phyloP scores from a whole-genome alignment of 768 basidiomycete species.

The Lactarius sp. region DNA sequence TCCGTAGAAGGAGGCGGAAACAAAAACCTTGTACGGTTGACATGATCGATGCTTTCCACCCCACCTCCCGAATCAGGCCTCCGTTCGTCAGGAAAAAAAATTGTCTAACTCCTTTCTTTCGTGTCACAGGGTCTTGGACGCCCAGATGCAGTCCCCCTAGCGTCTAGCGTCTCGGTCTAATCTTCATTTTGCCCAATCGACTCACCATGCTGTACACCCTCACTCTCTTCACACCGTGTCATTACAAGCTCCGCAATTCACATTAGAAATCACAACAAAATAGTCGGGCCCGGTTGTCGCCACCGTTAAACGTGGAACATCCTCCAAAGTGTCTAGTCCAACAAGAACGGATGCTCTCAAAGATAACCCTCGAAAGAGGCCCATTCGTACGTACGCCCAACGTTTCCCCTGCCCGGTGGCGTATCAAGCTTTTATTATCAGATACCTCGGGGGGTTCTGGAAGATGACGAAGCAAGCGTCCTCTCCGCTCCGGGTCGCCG shows the following conservation, averaged over 20 bases:
- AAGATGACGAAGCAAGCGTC: slow-evolving; percentile 16
- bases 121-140: background rate
- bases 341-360: background rate
- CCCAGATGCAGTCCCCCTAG: background rate
- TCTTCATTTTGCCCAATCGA: background rate
- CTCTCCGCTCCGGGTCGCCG: slow-evolving; percentile 1
- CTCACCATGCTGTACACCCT: slow-evolving; percentile 5
- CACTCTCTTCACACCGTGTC: slow-evolving; percentile 9
- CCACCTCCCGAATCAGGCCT: slow-evolving; percentile 10
- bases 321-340: slow-evolving; percentile 3
- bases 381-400: background rate
- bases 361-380: background rate
- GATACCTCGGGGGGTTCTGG: slow-evolving; percentile 3
- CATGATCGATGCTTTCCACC: slow-evolving; percentile 14
- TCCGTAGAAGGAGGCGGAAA: slow-evolving; percentile 8
- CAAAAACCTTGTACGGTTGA: slow-evolving; percentile 19
- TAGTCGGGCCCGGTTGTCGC: background rate
- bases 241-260: background rate
- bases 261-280: background rate
- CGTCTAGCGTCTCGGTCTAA: background rate
- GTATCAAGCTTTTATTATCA: slow-evolving; percentile 6
- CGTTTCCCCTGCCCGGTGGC: slow-evolving; percentile 6
- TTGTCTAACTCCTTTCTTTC: background rate
- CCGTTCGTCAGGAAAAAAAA: slow-evolving; percentile 1
- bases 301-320: slow-evolving; percentile 17